Percentiles rank a stretch among this genome's conserved stretches.
Evolutionary conservation across 2,329 filamentous ascomycete species (phyloP).

Genomic region (Mollisiaceae sp.): DNA sequence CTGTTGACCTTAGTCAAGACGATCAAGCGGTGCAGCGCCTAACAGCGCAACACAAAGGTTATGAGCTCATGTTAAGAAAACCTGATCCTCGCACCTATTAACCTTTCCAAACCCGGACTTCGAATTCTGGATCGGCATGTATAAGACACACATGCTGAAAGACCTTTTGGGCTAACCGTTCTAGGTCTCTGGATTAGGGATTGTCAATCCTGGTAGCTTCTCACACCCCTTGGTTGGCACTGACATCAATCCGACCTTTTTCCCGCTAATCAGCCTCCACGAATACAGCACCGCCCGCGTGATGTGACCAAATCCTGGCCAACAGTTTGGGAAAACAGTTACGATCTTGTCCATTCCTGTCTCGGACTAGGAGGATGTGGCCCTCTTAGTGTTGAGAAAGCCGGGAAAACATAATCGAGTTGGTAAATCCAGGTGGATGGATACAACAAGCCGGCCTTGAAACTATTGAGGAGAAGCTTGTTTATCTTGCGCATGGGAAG

Average conservation of each 20-base stretch:
- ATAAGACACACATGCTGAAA: neutral
- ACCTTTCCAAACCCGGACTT: conserved; percentile 16
- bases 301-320: conserved; percentile 26
- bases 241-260: conserved; percentile 21
- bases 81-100: conserved; percentile 21
- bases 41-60: conserved; percentile 15
- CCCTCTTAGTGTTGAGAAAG: conserved; percentile 1
- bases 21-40: conserved; percentile 22
- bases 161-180: neutral
- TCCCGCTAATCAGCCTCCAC: conserved; percentile 5
- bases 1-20: conserved; percentile 17
- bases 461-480: conserved; percentile 15
- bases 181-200: conserved; percentile 21
- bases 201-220: neutral
- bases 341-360: conserved; percentile 23
- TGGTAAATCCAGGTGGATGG: conserved; percentile 27
- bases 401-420: conserved; percentile 15
- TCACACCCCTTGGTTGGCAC: conserved; percentile 16
- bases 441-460: conserved; percentile 22
- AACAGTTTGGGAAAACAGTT: conserved; percentile 4
- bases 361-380: conserved; percentile 19
- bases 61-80: conserved; percentile 14
- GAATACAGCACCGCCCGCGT: conserved; percentile 17
- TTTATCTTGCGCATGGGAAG: conserved; percentile 12
- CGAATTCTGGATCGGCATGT: conserved; percentile 23